phyloP scores from a whole-genome alignment of 1,284 basidiomycete species.

The Austroboletus niveus region DNA sequence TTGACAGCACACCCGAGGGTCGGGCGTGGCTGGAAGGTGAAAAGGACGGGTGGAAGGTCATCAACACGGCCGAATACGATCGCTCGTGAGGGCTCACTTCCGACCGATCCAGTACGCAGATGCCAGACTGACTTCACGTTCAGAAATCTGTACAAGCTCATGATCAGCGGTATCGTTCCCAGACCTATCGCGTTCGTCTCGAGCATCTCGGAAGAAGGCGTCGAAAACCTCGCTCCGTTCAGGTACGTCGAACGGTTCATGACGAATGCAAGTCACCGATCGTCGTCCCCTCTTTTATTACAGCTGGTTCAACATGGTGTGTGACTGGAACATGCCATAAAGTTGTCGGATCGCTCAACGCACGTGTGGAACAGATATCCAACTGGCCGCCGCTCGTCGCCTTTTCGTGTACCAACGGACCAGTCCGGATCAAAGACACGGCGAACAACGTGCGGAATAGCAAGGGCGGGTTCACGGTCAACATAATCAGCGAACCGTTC shows the following conservation, averaged over 20 bases:
- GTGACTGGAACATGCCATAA: background rate
- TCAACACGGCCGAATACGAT: constrained; percentile 50
- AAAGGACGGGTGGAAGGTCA: constrained; percentile 51
- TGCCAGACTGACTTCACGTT: background rate
- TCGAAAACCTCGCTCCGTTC: constrained; percentile 60
- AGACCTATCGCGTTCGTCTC: constrained; percentile 73
- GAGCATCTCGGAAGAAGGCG: constrained; percentile 49
- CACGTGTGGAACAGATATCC: constrained; percentile 35
- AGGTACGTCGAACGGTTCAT: constrained; percentile 33
- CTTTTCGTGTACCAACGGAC: constrained; percentile 42
- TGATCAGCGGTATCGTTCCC: constrained; percentile 62
- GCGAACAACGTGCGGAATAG: constrained; percentile 55
- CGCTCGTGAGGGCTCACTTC: constrained; percentile 36
- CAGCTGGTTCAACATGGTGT: constrained; percentile 48
- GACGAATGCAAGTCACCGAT: too few relatives aligned
- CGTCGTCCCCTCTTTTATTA: background rate
- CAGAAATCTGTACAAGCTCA: constrained; percentile 42
- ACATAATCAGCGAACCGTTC: constrained; percentile 72
- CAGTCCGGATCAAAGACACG: constrained; percentile 52
- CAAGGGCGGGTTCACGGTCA: constrained; percentile 58
- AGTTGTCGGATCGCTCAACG: background rate
- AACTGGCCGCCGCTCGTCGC: constrained; percentile 58
- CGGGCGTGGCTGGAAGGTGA: constrained; percentile 51
- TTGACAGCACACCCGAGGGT: constrained; percentile 48
- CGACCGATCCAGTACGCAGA: background rate